Conservation (phyloP, 495 filamentous ascomycete genomes). For the Penicillium simplicissimum region DNA sequence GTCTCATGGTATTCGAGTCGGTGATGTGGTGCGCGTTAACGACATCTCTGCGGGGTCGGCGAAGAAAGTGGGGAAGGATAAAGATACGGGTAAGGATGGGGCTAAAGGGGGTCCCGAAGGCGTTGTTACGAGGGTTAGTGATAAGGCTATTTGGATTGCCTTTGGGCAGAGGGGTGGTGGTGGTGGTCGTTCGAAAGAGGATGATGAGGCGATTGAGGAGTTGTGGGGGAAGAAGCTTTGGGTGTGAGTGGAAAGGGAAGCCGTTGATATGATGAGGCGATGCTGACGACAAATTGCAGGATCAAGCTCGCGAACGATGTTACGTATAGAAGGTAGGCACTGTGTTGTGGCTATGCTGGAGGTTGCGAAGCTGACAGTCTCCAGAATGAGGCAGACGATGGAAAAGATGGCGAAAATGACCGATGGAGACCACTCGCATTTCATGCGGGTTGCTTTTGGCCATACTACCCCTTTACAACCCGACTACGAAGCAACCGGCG, state of each 20-base stretch:
- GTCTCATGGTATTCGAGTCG: slow-evolving; percentile 81
- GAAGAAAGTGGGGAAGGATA: slow-evolving; percentile 64
- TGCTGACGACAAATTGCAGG: slow-evolving; percentile 35
- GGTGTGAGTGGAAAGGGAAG: slow-evolving; percentile 46
- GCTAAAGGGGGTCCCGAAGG: slow-evolving; percentile 66
- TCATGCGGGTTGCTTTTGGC: slow-evolving; percentile 85
- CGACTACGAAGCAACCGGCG: slow-evolving; percentile 56
- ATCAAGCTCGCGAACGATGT: slow-evolving; percentile 96
- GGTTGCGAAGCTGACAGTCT: slow-evolving; percentile 8
- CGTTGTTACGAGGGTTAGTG: slow-evolving; percentile 71
- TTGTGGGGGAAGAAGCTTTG: slow-evolving; percentile 63
- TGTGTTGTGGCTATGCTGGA: not conserved
- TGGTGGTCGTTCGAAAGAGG: slow-evolving; percentile 45
- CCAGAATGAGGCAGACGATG: slow-evolving; percentile 89
- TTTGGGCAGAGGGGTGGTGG: slow-evolving; percentile 66
- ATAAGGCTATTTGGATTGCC: slow-evolving; percentile 61
- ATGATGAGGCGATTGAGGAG: slow-evolving; percentile 61
- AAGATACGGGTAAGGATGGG: slow-evolving; percentile 63
- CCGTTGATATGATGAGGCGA: not conserved
- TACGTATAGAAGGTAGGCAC: slow-evolving; percentile 71
- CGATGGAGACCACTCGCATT: slow-evolving; percentile 66
- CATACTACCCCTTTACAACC: slow-evolving; percentile 40
- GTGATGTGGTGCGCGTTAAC: slow-evolving; percentile 82
- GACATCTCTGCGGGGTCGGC: slow-evolving; percentile 70
- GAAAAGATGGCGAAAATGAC: slow-evolving; percentile 69